A percentile compares a stretch with the other conserved stretches of the same genome.
Conservation (phyloP, 106 monocot genomes). For the Dactylorhiza incarnata region DNA sequence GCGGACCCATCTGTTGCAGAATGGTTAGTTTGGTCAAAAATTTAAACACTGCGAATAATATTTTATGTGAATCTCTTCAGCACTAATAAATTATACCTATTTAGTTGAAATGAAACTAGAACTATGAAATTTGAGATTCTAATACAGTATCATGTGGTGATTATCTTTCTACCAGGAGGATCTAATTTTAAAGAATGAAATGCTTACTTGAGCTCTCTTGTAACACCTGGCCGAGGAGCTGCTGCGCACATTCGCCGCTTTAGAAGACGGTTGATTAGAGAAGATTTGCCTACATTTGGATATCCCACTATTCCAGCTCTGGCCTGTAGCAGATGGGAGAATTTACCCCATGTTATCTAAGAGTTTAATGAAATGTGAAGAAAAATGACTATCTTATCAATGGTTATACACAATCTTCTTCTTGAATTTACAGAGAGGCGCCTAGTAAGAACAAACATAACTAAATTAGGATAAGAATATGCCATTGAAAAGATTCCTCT, state of each 20-base stretch:
- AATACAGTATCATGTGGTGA: too few relatives aligned
- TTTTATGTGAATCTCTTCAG: too few relatives aligned
- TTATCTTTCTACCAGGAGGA: too few relatives aligned
- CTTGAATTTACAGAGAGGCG: too few relatives aligned
- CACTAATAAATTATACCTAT: too few relatives aligned
- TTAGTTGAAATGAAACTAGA: too few relatives aligned
- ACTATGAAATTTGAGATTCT: too few relatives aligned
- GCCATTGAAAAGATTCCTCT: too few relatives aligned
- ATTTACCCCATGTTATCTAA: background rate
- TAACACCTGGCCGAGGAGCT: slow-evolving; percentile 95
- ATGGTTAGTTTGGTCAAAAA: background rate
- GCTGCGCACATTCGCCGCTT: slow-evolving; percentile 94
- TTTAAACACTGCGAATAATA: too few relatives aligned
- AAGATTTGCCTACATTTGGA: slow-evolving; percentile 99
- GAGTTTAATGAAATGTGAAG: background rate
- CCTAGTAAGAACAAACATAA: too few relatives aligned
- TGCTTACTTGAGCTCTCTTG: slow-evolving; percentile 78
- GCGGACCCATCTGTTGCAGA: slow-evolving; percentile 73
- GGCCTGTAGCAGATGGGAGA: slow-evolving; percentile 34
- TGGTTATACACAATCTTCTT: too few relatives aligned
- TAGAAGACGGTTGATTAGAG: slow-evolving; percentile 83
- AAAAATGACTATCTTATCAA: background rate
- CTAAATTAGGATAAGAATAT: too few relatives aligned
- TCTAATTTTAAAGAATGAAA: background rate
- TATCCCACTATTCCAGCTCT: slow-evolving; percentile 98